Base-by-base conservation (phyloP, 495 filamentous ascomycete species). In the Endocarpon pusillum region DNA sequence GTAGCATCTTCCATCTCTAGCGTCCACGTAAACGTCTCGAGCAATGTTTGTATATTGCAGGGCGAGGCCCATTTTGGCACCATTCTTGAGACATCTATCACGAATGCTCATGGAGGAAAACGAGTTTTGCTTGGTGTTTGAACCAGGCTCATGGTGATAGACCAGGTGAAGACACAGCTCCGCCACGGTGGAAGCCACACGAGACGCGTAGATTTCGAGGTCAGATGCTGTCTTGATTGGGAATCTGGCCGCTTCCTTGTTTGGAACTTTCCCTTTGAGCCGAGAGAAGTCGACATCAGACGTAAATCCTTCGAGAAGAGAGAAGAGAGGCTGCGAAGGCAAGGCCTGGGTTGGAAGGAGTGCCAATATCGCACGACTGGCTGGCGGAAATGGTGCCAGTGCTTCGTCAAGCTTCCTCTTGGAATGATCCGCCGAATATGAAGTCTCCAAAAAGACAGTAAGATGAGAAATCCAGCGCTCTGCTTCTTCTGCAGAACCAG, bases 41-140 rank as follows among this genome's bases (percentile, higher is more conserved):
- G 75, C 69, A 39, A 81, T 77, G 37, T 80, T 81, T 34, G 79
- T 62, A 41, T 71, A 78, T 39, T 81, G 75, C 19, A 81, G 48
- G 12, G 76, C 73, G 26, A 71, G 58, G 0, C 76, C 76, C 75
- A 80, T 80, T 1, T 54, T 57, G 4, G 55, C 49, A 4, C 69
- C 71, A 3, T 71, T 62, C 6, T 48, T 34, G 2, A 69, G 44
- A 51, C 41, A 19, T 22, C 19, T 29, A 34, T 29, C 28, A 37
- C 25, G 11, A 41, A 31, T 14, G 7, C 28, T n/a, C 5, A 14
- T 5, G 4, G 19, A 6, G 5, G 7, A 7, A n/a, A 14, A 5
- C 19, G 7, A 7, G 4, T 64, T 52, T 3, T 38, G 23, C 6
- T 41, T 36, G 34, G 49, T 36, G 2, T 32, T 33, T 8, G 47